Evolutionary conservation across 495 filamentous ascomycete species (phyloP), one percentile per base, ranked within the genome.

Genomic region (Hypoxylon fuscum): DNA sequence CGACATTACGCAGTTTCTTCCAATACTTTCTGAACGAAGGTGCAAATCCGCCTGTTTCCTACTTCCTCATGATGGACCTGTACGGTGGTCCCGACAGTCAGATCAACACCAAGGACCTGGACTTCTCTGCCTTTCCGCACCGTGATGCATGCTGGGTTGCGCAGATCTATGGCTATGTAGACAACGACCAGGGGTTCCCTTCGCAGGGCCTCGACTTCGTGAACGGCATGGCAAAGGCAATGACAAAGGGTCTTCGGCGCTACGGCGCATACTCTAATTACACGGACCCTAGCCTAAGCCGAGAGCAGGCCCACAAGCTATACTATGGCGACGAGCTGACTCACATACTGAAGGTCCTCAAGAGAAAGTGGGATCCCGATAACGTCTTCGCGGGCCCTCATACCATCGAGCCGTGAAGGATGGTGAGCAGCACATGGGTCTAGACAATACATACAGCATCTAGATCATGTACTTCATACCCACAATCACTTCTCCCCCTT

Each of bases 201-300:
- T 15, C 59, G n/a, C 41, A 35, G 18, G 76, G 72, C 1, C 64
- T 78, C 10, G 44, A 60, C 1, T 80, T 83, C 52, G 58, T 85
- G 44, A 67, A 78, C 15, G 72, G 70, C 0, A 31, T 86, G 17
- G 75, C 71, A 12, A 50, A 65, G 11, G 63, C 73, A 2, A 73
- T 81, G 62, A 68, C 73, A n/a, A 70, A 64, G 1, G 51, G 64
- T 8, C 29, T 59, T n/a, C 48, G 27, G 2, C 12, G 23, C 2
- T 79, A 76, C 31, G 62, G 60, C 7, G 80, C 80, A 0, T 90
- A 89, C 65, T 73, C 81, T 2, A 88, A 88, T 50, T 88, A 88
- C 68, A 77, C 87, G 9, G 87, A 90, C 66, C 81, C 85, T 0
- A 76, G 69, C 11, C 54, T 87, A 37, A 68, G 64, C 20, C 56